phyloP scores from a whole-genome alignment of 2,329 filamentous ascomycete species.

The Hypoxylon sp. region DNA sequence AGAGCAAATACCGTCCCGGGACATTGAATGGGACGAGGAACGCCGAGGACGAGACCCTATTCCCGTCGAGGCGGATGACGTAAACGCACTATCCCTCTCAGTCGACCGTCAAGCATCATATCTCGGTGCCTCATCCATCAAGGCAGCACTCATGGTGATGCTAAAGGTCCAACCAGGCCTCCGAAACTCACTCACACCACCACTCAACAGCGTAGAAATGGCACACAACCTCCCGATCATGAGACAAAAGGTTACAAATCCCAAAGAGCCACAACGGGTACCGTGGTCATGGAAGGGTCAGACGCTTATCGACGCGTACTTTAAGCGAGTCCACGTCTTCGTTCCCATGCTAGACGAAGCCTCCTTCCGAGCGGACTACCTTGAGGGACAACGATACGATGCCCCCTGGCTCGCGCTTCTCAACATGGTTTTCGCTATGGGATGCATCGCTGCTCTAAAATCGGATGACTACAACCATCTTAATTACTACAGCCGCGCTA shows the following conservation, averaged over 20 bases:
- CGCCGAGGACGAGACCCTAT: slow-evolving; percentile 68
- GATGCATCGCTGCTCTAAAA: slow-evolving; percentile 77
- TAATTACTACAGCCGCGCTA: slow-evolving; percentile 78
- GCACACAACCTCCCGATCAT: slow-evolving; percentile 62
- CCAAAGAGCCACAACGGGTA: slow-evolving; percentile 66
- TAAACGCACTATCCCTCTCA: slow-evolving; percentile 76
- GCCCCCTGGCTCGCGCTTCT: slow-evolving; percentile 79
- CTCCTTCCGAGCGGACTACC: slow-evolving; percentile 76
- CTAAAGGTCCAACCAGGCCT: slow-evolving; percentile 68
- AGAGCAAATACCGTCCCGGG: slow-evolving; percentile 77
- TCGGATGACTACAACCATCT: slow-evolving; percentile 77
- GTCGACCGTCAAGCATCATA: slow-evolving; percentile 75
- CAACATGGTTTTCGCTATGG: slow-evolving; percentile 84
- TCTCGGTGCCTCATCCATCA: slow-evolving; percentile 81
- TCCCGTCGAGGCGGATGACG: slow-evolving; percentile 77
- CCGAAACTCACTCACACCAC: slow-evolving; percentile 62
- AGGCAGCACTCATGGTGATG: slow-evolving; percentile 81
- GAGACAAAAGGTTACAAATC: slow-evolving; percentile 60
- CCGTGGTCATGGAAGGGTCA: slow-evolving; percentile 76
- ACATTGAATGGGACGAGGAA: slow-evolving; percentile 78
- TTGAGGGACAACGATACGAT: slow-evolving; percentile 74
- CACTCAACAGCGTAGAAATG: slow-evolving; percentile 64
- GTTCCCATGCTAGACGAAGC: slow-evolving; percentile 82
- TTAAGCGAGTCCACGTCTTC: slow-evolving; percentile 79
- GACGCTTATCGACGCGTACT: slow-evolving; percentile 81